phyloP scores from a whole-genome alignment of 768 basidiomycete species.

The Panus rudis region DNA sequence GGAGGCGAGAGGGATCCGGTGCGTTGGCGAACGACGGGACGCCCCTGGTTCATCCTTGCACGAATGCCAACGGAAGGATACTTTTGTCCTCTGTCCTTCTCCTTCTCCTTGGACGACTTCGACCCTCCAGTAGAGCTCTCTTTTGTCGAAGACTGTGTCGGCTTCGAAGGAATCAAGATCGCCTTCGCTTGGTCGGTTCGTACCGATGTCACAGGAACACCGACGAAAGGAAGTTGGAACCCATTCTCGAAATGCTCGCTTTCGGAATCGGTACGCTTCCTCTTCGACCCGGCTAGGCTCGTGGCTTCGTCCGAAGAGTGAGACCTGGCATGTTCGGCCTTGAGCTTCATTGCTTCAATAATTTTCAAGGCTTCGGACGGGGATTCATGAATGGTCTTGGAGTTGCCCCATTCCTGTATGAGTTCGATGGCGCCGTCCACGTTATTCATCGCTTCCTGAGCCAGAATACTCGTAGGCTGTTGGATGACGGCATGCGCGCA shows the following conservation, averaged over 20 bases:
- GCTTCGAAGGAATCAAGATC: constrained; percentile 9
- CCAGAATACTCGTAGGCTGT: constrained; percentile 41
- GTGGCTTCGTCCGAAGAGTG: constrained; percentile 9
- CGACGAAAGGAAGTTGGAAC: constrained; percentile 40
- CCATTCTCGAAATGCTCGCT: constrained; percentile 18
- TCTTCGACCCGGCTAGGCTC: constrained; percentile 29
- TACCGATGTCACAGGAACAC: constrained; percentile 25
- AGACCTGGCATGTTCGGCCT: constrained; percentile 30
- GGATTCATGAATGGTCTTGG: constrained; percentile 20
- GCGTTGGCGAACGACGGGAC: constrained; percentile 6
- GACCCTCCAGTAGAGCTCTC: constrained; percentile 5
- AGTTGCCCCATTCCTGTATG: constrained; percentile 26
- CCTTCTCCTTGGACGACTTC: constrained; percentile 24
- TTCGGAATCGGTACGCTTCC: constrained; percentile 37
- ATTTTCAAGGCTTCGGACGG: constrained; percentile 34
- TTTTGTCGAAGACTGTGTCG: constrained; percentile 1
- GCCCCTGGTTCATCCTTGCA: constrained; percentile 31
- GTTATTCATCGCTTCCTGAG: constrained; percentile 40
- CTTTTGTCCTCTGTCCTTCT: constrained; percentile 26
- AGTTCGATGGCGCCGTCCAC: constrained; percentile 38
- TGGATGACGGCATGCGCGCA: constrained; percentile 57
- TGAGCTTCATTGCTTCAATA: constrained; percentile 32
- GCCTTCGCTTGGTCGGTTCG: constrained; percentile 11
- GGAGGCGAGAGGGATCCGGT: constrained; percentile 5
- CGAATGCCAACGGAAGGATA: constrained; percentile 44